Evolutionary conservation across 2,329 filamentous ascomycete species (phyloP).

Genomic region (Colletotrichum scovillei): DNA sequence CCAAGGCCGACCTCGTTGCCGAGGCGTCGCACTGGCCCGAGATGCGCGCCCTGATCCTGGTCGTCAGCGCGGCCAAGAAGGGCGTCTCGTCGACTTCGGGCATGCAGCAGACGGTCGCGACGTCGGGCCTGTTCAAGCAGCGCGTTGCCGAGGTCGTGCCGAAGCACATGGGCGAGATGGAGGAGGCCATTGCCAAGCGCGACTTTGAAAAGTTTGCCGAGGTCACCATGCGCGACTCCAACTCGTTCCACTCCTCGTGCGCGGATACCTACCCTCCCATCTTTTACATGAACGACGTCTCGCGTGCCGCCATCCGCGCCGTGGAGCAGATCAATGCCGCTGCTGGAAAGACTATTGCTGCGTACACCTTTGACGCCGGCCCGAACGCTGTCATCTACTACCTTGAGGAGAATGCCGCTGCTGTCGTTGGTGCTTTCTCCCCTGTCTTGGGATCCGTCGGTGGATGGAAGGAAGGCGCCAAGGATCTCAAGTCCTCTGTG

Average conservation of each 20-base stretch:
- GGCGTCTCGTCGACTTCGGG: slow-evolving; percentile 91
- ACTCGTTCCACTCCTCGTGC: slow-evolving; percentile 96
- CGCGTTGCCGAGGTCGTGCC: slow-evolving; percentile 84
- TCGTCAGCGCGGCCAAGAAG: slow-evolving; percentile 95
- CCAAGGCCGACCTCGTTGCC: slow-evolving; percentile 87
- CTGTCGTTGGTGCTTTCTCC: slow-evolving; percentile 84
- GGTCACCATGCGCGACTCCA: slow-evolving; percentile 96
- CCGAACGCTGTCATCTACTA: slow-evolving; percentile 99
- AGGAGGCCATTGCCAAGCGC: slow-evolving; percentile 78
- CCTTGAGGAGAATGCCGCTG: slow-evolving; percentile 78
- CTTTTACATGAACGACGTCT: slow-evolving; percentile 98
- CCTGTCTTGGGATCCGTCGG: slow-evolving; percentile 69
- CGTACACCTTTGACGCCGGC: slow-evolving; percentile 97
- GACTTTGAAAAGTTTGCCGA: slow-evolving; percentile 91
- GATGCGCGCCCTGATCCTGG: slow-evolving; percentile 92
- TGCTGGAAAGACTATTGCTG: slow-evolving; percentile 83
- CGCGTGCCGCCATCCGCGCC: slow-evolving; percentile 84
- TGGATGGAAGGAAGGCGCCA: slow-evolving; percentile 76
- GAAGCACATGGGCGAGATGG: slow-evolving; percentile 84
- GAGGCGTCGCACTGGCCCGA: slow-evolving; percentile 92
- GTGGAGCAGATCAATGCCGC: slow-evolving; percentile 89
- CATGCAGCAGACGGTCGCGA: slow-evolving; percentile 97
- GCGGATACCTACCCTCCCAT: slow-evolving; percentile 97
- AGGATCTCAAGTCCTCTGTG: slow-evolving; percentile 64
- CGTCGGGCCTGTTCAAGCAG: slow-evolving; percentile 86